A percentile compares a stretch with the other conserved stretches of the same genome.
These are phyloP conservation scores for Xylaria sp. DNA, from an alignment of 2,329 filamentous ascomycete species.

Conservation along the genomic window DNA sequence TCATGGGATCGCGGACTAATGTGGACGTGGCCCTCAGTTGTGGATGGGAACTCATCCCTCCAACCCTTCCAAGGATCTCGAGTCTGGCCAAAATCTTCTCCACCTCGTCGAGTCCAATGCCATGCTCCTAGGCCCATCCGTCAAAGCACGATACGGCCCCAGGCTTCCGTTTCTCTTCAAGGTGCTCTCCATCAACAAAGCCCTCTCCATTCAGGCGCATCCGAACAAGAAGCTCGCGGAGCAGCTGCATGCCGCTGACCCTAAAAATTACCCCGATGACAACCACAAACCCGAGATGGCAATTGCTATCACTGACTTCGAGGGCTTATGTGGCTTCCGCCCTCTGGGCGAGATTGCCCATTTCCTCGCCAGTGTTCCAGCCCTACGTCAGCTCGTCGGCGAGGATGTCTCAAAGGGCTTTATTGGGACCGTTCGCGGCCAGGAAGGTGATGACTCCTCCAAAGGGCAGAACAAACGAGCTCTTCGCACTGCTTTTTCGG, in stretches of 20 bases:
- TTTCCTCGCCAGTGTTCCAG: slow-evolving; percentile 71
- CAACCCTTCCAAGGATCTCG: slow-evolving; percentile 89
- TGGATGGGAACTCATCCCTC: slow-evolving; percentile 99
- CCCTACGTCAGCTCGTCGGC: slow-evolving; percentile 75
- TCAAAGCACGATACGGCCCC: slow-evolving; percentile 78
- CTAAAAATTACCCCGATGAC: slow-evolving; percentile 97
- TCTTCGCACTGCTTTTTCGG: slow-evolving; percentile 78
- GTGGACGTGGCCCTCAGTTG: slow-evolving; percentile 64
- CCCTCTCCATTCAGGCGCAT: slow-evolving; percentile 95
- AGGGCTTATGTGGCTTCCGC: slow-evolving; percentile 94
- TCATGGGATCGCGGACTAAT: slow-evolving; percentile 17
- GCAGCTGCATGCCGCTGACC: slow-evolving; percentile 83
- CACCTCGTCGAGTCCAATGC: slow-evolving; percentile 90
- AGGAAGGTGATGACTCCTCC: slow-evolving; percentile 55
- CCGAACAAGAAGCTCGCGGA: slow-evolving; percentile 96
- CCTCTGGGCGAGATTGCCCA: slow-evolving; percentile 87
- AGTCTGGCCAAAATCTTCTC: slow-evolving; percentile 84
- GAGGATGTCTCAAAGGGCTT: slow-evolving; percentile 70
- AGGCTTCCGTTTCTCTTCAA: slow-evolving; percentile 98
- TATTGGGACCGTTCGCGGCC: slow-evolving; percentile 62
- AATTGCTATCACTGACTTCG: slow-evolving; percentile 95
- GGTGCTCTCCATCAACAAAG: slow-evolving; percentile 94
- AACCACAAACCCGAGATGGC: slow-evolving; percentile 99
- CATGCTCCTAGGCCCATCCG: slow-evolving; percentile 78
- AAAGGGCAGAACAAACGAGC: slow-evolving; percentile 77